These are phyloP conservation scores for Metschnikowia drakensbergensis DNA, from an alignment of 805 yeast species.

Conservation along the genomic window DNA sequence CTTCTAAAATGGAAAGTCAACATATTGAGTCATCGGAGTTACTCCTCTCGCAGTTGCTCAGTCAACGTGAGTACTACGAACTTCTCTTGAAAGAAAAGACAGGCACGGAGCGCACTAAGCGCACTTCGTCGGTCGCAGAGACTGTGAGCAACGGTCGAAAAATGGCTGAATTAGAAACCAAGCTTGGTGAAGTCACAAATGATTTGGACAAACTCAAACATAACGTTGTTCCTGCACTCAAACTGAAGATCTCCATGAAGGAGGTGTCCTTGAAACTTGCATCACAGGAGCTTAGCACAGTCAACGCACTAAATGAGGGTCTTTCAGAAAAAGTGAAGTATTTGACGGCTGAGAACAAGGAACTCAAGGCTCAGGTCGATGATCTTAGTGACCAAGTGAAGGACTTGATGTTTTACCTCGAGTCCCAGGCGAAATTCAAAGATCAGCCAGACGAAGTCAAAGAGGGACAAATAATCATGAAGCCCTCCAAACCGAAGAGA, in stretches of 20 bases:
- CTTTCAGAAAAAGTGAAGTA: constrained; percentile 37
- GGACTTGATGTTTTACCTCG: constrained; percentile 79
- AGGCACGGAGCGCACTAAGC: constrained; percentile 8
- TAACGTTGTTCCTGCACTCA: constrained; percentile 31
- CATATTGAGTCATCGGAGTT: constrained; percentile 72
- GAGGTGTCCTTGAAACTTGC: constrained; percentile 28
- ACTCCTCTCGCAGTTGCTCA: constrained; percentile 73
- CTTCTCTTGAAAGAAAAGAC: constrained; percentile 27
- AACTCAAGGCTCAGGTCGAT: constrained; percentile 36
- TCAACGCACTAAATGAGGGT: constrained; percentile 36
- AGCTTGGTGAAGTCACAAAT: constrained; percentile 19
- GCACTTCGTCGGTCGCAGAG: constrained; percentile 15
- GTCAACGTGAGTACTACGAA: constrained; percentile 83
- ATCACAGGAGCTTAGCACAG: constrained; percentile 29
- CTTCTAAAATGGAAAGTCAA: constrained; percentile 6
- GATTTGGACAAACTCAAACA: constrained; percentile 20
- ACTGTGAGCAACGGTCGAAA: background rate
- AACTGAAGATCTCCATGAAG: constrained; percentile 27
- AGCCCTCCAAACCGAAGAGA: constrained; percentile 15
- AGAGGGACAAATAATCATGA: constrained; percentile 62
- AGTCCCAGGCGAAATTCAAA: constrained; percentile 66
- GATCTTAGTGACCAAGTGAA: constrained; percentile 61
- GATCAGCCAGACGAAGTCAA: constrained; percentile 67
- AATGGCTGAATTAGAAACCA: constrained; percentile 24
- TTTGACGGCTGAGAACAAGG: constrained; percentile 23